phyloP scores from a whole-genome alignment of 306 rosid species.

The Dalbergia cochinchinensis region DNA sequence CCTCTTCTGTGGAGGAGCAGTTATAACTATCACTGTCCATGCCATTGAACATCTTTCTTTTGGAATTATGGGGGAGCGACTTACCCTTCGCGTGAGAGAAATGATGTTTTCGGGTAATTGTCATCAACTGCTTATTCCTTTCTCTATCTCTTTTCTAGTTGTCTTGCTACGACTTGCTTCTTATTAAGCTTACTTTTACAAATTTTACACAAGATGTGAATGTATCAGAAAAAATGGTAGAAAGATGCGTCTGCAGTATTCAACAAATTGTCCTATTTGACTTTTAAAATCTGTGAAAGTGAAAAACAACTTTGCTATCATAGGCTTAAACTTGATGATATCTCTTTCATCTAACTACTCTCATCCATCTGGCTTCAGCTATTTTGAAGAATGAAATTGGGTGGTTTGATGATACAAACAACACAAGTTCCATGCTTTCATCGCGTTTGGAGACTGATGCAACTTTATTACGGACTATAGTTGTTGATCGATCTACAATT shows the following conservation, averaged over 20 bases:
- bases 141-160: background rate
- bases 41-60: constrained; percentile 86
- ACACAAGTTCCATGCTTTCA: constrained; percentile 90
- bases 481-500: constrained; percentile 87
- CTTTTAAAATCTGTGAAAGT: background rate
- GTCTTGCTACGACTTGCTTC: constrained; percentile 20
- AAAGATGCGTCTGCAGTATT: constrained; percentile 6
- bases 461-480: constrained; percentile 77
- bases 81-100: constrained; percentile 90
- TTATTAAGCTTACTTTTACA: constrained; percentile 5
- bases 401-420: constrained; percentile 89
- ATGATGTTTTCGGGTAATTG: constrained; percentile 83
- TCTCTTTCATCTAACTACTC: constrained; percentile 28
- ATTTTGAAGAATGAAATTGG: constrained; percentile 94
- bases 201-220: constrained; percentile 8
- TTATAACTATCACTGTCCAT: constrained; percentile 78
- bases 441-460: constrained; percentile 89
- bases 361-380: constrained; percentile 62
- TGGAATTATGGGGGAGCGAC: constrained; percentile 97
- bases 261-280: background rate
- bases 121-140: constrained; percentile 15
- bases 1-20: constrained; percentile 77
- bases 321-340: background rate
- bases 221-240: background rate
- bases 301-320: background rate